Conservation (phyloP, 805 yeast species). For the Wickerhamomyces subpelliculosus region DNA sequence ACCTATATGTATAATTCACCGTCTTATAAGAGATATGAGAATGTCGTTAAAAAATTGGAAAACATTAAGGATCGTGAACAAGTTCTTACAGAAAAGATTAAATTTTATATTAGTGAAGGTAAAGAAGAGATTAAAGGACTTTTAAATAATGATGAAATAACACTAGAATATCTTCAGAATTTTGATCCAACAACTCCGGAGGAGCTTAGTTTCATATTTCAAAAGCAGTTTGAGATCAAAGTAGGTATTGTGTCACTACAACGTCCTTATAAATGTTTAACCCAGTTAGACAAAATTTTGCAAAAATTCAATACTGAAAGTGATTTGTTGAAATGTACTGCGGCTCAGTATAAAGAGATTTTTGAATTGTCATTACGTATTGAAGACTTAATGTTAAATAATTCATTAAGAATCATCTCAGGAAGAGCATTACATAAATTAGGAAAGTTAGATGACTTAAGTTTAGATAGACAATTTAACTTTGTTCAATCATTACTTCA, state of each 20-base stretch:
- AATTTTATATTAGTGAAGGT: not conserved
- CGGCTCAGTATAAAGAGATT: not conserved
- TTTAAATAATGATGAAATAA: not conserved
- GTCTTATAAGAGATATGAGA: not conserved
- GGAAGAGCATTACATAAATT: not conserved
- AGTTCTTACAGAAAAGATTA: not conserved
- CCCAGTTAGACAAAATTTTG: too few relatives aligned
- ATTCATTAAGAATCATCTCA: not conserved
- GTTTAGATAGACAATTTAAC: not conserved
- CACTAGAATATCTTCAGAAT: not conserved
- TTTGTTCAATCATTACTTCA: too few relatives aligned
- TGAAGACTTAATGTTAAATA: not conserved
- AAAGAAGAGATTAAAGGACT: not conserved
- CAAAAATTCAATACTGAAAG: too few relatives aligned
- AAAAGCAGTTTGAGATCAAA: too few relatives aligned
- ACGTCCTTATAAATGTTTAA: not conserved
- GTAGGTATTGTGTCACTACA: too few relatives aligned
- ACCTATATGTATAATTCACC: not conserved
- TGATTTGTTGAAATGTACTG: not conserved
- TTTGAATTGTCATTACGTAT: not conserved
- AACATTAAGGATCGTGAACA: not conserved
- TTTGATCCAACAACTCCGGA: not conserved
- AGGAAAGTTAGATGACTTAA: not conserved
- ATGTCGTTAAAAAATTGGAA: not conserved
- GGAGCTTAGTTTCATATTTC: too few relatives aligned